Conservation (phyloP, 805 yeast genomes). For the Groenewaldozyma salmanticensis region DNA sequence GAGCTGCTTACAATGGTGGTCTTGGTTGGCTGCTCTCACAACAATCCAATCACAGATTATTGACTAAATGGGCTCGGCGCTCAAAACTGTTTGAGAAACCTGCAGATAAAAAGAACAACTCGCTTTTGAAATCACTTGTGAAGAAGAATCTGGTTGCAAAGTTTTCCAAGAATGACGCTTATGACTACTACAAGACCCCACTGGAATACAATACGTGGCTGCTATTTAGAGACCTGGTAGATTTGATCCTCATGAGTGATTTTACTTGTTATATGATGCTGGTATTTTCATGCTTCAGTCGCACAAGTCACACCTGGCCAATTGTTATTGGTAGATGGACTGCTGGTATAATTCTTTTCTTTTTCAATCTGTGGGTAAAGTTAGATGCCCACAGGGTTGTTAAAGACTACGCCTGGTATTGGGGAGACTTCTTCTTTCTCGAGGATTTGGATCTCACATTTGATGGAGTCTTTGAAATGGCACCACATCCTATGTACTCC, state of each 20-base stretch:
- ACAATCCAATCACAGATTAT: slow-evolving; percentile 50
- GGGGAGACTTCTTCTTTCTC: slow-evolving; percentile 88
- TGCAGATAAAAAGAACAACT: neutral
- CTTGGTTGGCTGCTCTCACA: slow-evolving; percentile 58
- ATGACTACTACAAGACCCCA: slow-evolving; percentile 39
- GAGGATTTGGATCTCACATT: slow-evolving; percentile 62
- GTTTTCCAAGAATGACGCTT: slow-evolving; percentile 28
- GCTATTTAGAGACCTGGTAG: slow-evolving; percentile 67
- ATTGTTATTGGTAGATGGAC: slow-evolving; percentile 42
- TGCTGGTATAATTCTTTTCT: slow-evolving; percentile 50
- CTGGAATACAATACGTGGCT: slow-evolving; percentile 78
- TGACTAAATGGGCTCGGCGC: slow-evolving; percentile 44
- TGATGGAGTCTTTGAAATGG: slow-evolving; percentile 83
- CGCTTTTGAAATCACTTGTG: slow-evolving; percentile 32
- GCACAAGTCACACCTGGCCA: slow-evolving; percentile 34
- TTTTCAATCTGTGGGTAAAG: slow-evolving; percentile 78
- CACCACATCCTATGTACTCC: slow-evolving; percentile 90
- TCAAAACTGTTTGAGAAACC: slow-evolving; percentile 36
- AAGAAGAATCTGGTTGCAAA: slow-evolving; percentile 39
- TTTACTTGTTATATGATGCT: slow-evolving; percentile 64
- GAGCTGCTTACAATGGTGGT: slow-evolving; percentile 69
- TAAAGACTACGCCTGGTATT: slow-evolving; percentile 87
- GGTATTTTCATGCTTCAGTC: slow-evolving; percentile 37
- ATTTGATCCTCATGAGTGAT: slow-evolving; percentile 76
- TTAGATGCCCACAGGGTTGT: slow-evolving; percentile 81